A percentile compares a stretch with the other conserved stretches of the same genome.
phyloP scores from a whole-genome alignment of 1,284 basidiomycete species.

The Cutaneotrichosporon dermatis region DNA sequence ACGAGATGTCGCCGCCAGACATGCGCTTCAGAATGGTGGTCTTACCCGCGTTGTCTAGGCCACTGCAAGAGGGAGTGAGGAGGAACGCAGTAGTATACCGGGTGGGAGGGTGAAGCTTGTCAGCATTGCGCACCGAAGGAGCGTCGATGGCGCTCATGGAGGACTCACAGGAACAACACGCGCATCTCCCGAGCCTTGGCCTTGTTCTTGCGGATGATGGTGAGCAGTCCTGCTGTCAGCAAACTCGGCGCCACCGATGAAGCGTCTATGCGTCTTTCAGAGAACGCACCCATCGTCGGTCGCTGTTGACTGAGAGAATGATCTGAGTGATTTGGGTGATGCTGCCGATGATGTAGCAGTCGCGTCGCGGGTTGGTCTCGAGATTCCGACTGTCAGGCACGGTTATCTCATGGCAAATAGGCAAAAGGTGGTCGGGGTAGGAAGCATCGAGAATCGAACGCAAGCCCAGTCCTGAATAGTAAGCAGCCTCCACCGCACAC shows the following conservation, averaged over 20 bases:
- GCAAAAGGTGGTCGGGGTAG: background rate
- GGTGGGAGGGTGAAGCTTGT: too few relatives aligned
- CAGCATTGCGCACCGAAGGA: too few relatives aligned
- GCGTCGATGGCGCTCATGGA: background rate
- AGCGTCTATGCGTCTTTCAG: background rate
- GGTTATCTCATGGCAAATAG: background rate
- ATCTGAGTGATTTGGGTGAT: background rate
- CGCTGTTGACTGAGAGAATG: too few relatives aligned
- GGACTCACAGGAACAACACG: slow-evolving; percentile 81
- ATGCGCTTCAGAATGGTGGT: slow-evolving; percentile 96
- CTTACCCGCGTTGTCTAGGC: slow-evolving; percentile 98
- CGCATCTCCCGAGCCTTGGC: slow-evolving; percentile 94
- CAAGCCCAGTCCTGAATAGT: too few relatives aligned
- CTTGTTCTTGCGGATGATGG: slow-evolving; percentile 94
- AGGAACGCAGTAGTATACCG: background rate
- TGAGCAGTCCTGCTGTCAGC: slow-evolving; percentile 65
- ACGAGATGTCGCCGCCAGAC: slow-evolving; percentile 80
- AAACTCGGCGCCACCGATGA: too few relatives aligned
- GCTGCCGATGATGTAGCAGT: background rate
- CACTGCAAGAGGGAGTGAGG: slow-evolving; percentile 54
- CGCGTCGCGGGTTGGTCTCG: background rate
- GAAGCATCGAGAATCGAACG: too few relatives aligned
- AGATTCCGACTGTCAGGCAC: background rate
- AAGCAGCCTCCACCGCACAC: background rate
- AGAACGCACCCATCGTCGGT: background rate